phyloP scores from a whole-genome alignment of 305 asterid genomes.

The Fraxinus angustifolia region DNA sequence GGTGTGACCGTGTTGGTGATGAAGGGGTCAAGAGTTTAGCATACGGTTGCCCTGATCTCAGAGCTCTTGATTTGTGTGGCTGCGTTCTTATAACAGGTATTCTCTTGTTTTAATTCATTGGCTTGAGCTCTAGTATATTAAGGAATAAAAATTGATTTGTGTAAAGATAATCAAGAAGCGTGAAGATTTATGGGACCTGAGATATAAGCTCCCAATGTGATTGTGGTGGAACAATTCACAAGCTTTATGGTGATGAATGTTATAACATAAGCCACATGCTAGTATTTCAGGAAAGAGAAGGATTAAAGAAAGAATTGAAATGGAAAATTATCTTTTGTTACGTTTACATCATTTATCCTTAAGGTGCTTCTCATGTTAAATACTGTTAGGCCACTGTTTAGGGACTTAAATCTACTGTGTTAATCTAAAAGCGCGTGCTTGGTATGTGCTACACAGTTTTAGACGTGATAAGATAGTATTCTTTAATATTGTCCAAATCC shows the following conservation, averaged over 20 bases:
- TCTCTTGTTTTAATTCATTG: background rate
- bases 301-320: background rate
- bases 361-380: background rate
- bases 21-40: conserved; percentile 90
- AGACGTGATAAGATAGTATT: background rate
- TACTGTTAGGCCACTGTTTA: background rate
- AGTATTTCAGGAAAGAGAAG: background rate
- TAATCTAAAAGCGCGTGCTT: background rate
- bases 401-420: background rate
- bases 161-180: background rate
- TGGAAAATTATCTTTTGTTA: background rate
- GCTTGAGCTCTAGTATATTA: background rate
- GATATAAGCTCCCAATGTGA: background rate
- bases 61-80: conserved; percentile 86
- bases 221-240: background rate
- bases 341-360: background rate
- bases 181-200: background rate
- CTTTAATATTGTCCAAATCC: background rate
- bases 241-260: background rate
- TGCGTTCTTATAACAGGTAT: conserved; percentile 88
- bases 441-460: background rate
- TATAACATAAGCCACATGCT: background rate
- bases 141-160: background rate
- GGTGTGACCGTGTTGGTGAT: conserved; percentile 91
- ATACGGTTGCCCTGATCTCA: conserved; percentile 87